phyloP scores from a whole-genome alignment of 1,284 basidiomycete species.

The Pseudozyma hubeiensis region DNA sequence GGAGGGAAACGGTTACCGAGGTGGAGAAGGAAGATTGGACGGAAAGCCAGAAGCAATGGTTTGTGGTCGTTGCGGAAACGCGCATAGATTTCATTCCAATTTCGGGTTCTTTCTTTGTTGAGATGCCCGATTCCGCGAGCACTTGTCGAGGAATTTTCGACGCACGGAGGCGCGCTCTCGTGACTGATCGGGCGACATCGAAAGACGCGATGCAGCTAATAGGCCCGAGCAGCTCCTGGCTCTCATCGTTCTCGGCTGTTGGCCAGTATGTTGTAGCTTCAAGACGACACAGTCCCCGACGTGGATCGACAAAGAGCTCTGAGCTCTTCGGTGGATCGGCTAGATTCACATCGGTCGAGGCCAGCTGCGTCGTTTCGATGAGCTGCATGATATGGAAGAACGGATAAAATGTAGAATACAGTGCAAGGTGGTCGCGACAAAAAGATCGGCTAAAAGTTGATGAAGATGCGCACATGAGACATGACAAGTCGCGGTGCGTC shows the following conservation, averaged over 20 bases:
- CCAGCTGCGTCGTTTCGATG: too few species aligned
- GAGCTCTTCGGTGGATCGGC: too few species aligned
- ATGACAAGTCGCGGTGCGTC: not conserved
- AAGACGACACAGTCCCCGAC: too few species aligned
- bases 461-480: not conserved
- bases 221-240: too few species aligned
- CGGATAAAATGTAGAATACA: constrained; percentile 4
- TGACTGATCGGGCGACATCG: too few species aligned
- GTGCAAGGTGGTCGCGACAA: not conserved
- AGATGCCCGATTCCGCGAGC: not conserved
- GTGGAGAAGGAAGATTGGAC: constrained; percentile 15
- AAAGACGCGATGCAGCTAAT: too few species aligned
- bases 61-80: not conserved
- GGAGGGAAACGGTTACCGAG: constrained; percentile 8
- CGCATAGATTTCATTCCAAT: not conserved
- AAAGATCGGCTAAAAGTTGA: not conserved
- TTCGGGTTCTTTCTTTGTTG: constrained; percentile 3
- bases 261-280: too few species aligned
- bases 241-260: too few species aligned
- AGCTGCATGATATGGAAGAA: not conserved
- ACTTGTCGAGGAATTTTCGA: too few species aligned
- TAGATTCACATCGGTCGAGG: not conserved
- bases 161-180: too few species aligned
- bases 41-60: not conserved
- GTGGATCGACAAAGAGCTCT: not conserved